Evolutionary conservation across 345 rosid genomes (phyloP), one percentile per base, ranked within the genome.

Genomic region (Arabis hirsuta): DNA sequence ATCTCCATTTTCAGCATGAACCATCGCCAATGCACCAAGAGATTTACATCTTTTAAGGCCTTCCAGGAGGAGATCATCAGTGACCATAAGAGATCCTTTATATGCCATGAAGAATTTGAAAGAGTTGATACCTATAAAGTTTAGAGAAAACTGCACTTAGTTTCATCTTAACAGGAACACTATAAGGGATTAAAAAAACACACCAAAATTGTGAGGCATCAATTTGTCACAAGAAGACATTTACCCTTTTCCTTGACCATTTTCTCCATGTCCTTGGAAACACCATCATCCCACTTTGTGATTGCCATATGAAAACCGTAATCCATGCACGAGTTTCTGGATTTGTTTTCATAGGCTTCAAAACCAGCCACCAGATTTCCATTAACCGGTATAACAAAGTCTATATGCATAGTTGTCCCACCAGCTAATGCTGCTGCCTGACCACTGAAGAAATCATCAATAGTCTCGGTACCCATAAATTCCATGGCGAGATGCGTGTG

Each of bases 391-490:
- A 88, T 84, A 73, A 86, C 93, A 81, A 91, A 90, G 80, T 95
- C 97, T 56, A 95, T 91, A 73, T 91, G 97, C 99, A 90, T 95
- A 20, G 96, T 95, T 57, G 97, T 95, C 74, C 99, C 99, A 76
- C 99, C 97, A 31, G 99, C 96, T 83, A 91, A 82, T 22, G 99
- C 99, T 59, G 99, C 99, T 73, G 93, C 96, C 83, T 95, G 99
- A 74, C 99, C 97, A 82, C 90, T 90, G 86, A 85, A 89, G 83
- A 87, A 95, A 81, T 95, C 96, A 70, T 95, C 99, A 67, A 87
- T 51, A 5, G 96, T 74, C 82, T 84, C 86, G 2, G 87, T 82
- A 58, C 84, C 92, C 98, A 95, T 83, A 65, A 85, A 88, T 47
- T 83, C 94, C 86, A 90, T 80, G 20, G 85, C 87, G 0, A 95